phyloP scores from a whole-genome alignment of 768 basidiomycete genomes.

The Chalciporus chontae region DNA sequence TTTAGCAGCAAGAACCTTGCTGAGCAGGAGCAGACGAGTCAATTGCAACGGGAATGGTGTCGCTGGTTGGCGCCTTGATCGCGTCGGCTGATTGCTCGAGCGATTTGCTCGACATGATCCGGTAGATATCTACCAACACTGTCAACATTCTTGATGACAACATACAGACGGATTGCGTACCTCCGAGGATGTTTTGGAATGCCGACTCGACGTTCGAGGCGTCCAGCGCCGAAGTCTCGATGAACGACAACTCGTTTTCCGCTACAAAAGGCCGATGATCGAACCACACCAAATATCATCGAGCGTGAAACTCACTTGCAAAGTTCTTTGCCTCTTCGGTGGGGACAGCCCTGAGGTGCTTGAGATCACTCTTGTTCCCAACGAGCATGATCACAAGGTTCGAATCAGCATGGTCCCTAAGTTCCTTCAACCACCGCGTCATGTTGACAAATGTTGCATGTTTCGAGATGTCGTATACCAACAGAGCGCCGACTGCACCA shows the following conservation, averaged over 20 bases:
- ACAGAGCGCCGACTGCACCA: conserved; percentile 88
- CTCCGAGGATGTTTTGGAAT: conserved; percentile 94
- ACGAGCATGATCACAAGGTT: conserved; percentile 96
- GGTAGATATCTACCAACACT: conserved; percentile 78
- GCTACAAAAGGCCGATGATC: conserved; percentile 40
- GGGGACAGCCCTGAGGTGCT: conserved; percentile 92
- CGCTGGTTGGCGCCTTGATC: conserved; percentile 75
- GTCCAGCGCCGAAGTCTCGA: conserved; percentile 99
- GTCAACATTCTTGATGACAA: conserved; percentile 1
- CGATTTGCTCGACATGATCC: conserved; percentile 92
- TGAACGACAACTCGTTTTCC: conserved; percentile 90
- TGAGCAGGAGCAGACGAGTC: conserved; percentile 53
- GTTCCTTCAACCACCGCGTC: conserved; percentile 93
- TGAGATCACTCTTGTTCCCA: conserved; percentile 99
- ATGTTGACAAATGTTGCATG: conserved; percentile 94
- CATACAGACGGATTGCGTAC: conserved; percentile 27
- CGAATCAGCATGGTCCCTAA: conserved; percentile 90
- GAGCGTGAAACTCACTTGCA: conserved; percentile 54
- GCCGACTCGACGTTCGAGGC: conserved; percentile 97
- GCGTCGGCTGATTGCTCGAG: conserved; percentile 80
- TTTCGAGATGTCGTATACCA: conserved; percentile 94
- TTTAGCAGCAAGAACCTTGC: conserved; percentile 63
- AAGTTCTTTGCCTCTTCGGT: conserved; percentile 97
- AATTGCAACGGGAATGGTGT: conserved; percentile 79
- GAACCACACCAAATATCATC: neutral